Evolutionary conservation across 78 protist species (phyloP).

Genomic region (Blattamonas nauphoetae): DNA sequence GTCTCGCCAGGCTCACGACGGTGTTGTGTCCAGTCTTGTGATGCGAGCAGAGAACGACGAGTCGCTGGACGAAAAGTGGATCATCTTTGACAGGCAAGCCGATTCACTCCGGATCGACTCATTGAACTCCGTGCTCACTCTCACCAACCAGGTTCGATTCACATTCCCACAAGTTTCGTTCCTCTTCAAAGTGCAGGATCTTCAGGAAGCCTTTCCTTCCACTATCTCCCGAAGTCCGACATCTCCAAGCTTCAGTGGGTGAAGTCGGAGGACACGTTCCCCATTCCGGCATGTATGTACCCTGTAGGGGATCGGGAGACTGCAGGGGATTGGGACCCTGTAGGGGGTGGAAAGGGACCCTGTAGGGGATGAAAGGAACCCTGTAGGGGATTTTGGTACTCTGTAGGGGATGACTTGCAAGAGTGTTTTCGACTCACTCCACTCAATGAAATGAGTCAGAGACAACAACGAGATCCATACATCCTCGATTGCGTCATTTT

Average conservation of each 20-base stretch:
- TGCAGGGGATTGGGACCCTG: no score
- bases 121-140: slow-evolving; percentile 76
- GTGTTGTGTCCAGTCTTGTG: slow-evolving; percentile 33
- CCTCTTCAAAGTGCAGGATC: slow-evolving; percentile 67
- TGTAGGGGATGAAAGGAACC: no score
- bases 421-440: no score
- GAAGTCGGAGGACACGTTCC: slow-evolving; percentile 41
- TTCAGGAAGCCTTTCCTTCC: slow-evolving; percentile 72
- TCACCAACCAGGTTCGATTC: slow-evolving; percentile 60
- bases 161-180: slow-evolving; percentile 42
- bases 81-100: slow-evolving; percentile 64
- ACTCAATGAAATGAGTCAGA: no score
- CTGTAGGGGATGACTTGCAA: no score
- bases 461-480: no score
- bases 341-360: no score
- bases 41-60: slow-evolving; percentile 35
- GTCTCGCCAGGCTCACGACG: slow-evolving; percentile 40
- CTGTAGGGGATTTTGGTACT: no score
- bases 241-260: slow-evolving; percentile 30
- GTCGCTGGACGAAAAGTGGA: slow-evolving; percentile 45
- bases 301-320: no score
- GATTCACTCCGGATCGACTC: slow-evolving; percentile 70
- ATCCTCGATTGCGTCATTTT: no score
- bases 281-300: slow-evolving; percentile 8
- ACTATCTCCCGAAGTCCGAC: slow-evolving; percentile 71